Evolutionary conservation across 306 rosid genomes (phyloP), one percentile per base, ranked within the genome.

Genomic region (Canavalia ensiformis): DNA sequence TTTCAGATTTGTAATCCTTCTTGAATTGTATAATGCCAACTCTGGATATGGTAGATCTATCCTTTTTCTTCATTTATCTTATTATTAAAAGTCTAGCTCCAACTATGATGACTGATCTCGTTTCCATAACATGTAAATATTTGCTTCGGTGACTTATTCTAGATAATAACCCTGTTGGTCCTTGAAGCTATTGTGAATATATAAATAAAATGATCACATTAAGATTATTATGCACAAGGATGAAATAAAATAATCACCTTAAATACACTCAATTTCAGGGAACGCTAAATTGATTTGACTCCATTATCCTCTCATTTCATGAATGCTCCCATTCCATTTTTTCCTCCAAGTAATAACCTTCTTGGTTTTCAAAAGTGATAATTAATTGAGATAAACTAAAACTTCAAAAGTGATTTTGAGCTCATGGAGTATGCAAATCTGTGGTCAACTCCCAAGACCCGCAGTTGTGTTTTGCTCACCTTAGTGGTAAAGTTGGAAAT

Each of bases 21-120:
- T 44, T 52, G 51, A 56, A 65, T 74, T 74, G 60, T 34, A 6
- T 45, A 50, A 25, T 45, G 34, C 7, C 9, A 33, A 63, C 35
- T 83, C 34, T 30, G 52, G 25, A 12, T 66, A 56, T 62, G 39
- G 44, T 66, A 54, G 75, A 84, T 76, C 67, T 47, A n/a, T n/a
- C 54, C 39, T 4, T 65, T 81, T 85, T 50, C 45, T 65, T 66
- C 63, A 2, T 47, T 47, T 74, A 6, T 69, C 56, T 42, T 33
- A 34, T 50, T 52, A 35, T 45, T 59, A 45, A 80, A 63, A n/a
- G 2, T 73, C 72, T 68, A 35, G 60, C 63, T 62, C 31, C 42
- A 6, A 28, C 46, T 55, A 55, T 72, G 35, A 64, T 35, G 60
- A 8, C 44, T 7, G 73, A 59, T 73, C 60, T 46, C 78, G 11